A percentile compares a stretch with the other conserved stretches of the same genome.
Evolutionary conservation across 805 yeast genomes (phyloP).

Genomic region (Candida succiphila): DNA sequence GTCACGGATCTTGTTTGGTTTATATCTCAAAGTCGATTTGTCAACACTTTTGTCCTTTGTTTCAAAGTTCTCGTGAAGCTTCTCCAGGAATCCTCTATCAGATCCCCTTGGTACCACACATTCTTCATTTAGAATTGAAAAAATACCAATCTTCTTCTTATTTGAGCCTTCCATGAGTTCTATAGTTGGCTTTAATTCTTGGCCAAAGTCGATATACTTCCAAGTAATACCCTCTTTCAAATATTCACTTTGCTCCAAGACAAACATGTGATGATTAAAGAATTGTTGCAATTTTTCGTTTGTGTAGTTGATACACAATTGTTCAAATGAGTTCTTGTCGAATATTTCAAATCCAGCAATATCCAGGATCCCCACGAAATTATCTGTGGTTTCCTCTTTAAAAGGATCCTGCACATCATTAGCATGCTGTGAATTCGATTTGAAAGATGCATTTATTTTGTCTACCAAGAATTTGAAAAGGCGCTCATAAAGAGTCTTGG

Average conservation of each 20-base stretch:
- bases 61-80: slow-evolving; percentile 60
- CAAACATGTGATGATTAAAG: slow-evolving; percentile 53
- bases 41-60: slow-evolving; percentile 9
- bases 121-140: slow-evolving; percentile 86
- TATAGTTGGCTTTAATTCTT: slow-evolving; percentile 88
- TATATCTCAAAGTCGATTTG: slow-evolving; percentile 37
- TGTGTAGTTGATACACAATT: slow-evolving; percentile 50
- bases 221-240: slow-evolving; percentile 49
- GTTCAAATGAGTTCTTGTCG: slow-evolving; percentile 48
- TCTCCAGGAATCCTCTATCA: slow-evolving; percentile 75
- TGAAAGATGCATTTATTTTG: slow-evolving; percentile 60
- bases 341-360: slow-evolving; percentile 58
- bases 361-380: slow-evolving; percentile 46
- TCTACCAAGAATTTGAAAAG: slow-evolving; percentile 70
- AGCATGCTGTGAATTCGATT: slow-evolving; percentile 15
- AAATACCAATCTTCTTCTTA: slow-evolving; percentile 61
- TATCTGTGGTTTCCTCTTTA: neutral
- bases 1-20: slow-evolving; percentile 59
- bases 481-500: slow-evolving; percentile 80
- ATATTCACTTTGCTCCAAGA: slow-evolving; percentile 51
- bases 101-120: slow-evolving; percentile 89
- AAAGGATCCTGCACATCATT: slow-evolving; percentile 22
- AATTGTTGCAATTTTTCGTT: slow-evolving; percentile 53
- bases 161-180: slow-evolving; percentile 68
- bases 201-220: slow-evolving; percentile 87